Base-by-base conservation (phyloP, 208 protist species). In the Herpetomonas samuelpessoai region DNA sequence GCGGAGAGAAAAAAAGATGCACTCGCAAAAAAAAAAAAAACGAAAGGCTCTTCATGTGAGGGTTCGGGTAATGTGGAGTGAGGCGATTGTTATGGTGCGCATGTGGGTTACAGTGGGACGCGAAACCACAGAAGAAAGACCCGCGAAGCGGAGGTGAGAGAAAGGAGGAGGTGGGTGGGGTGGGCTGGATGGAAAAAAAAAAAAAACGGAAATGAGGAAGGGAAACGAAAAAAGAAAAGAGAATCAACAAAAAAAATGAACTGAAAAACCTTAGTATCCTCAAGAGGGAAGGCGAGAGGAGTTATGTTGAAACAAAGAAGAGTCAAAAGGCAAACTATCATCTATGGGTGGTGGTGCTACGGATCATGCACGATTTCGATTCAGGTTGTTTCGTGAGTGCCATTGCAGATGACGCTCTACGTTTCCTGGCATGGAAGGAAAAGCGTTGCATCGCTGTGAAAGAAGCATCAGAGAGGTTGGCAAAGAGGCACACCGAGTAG, bases 281-380 rank as follows among this genome's bases (percentile, higher is more conserved):
- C 1, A 78, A 14, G 18, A 72, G 14, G 9, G 75, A 84, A 29
- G 75, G 58, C 76, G n/a, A n/a, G n/a, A n/a, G n/a, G n/a, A n/a
- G n/a, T n/a, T n/a, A n/a, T n/a, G n/a, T n/a, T n/a, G n/a, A n/a
- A n/a, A n/a, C n/a, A n/a, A n/a, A n/a, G n/a, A n/a, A n/a, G n/a
- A n/a, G n/a, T n/a, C n/a, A n/a, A n/a, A n/a, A n/a, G n/a, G n/a
- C n/a, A n/a, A n/a, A n/a, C n/a, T n/a, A n/a, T n/a, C n/a, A n/a
- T n/a, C n/a, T n/a, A n/a, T n/a, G n/a, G n/a, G n/a, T n/a, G n/a
- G n/a, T n/a, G n/a, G n/a, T n/a, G n/a, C n/a, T n/a, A n/a, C n/a
- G n/a, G n/a, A n/a, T n/a, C n/a, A n/a, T n/a, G n/a, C 68, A 86
- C 53, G 60, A 82, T 47, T 69, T 84, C 46, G 83, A 53, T 24